phyloP scores from a whole-genome alignment of 2,329 filamentous ascomycete genomes.

The Penicillium sp. region DNA sequence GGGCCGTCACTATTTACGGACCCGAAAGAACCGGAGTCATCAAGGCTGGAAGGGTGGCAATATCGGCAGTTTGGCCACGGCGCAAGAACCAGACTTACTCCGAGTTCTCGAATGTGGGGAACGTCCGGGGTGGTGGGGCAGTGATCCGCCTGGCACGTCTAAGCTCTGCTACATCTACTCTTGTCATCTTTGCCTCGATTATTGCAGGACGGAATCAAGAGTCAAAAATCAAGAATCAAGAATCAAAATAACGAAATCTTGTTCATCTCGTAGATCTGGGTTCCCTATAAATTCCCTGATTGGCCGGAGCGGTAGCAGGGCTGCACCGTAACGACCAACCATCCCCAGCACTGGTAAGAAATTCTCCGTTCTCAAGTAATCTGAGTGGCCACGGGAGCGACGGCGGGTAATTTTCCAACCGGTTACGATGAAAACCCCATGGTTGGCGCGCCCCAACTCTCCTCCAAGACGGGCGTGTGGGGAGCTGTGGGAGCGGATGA shows the following conservation, averaged over 20 bases:
- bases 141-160: background rate
- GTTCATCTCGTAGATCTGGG: background rate
- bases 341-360: background rate
- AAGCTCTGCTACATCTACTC: background rate
- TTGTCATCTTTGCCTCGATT: background rate
- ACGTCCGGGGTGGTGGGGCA: constrained; percentile 9
- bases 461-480: constrained; percentile 13
- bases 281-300: background rate
- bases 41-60: background rate
- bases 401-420: constrained; percentile 19
- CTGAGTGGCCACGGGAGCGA: background rate
- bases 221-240: background rate
- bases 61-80: constrained; percentile 7
- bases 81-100: constrained; percentile 11
- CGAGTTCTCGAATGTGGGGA: constrained; percentile 14
- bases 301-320: background rate
- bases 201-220: background rate
- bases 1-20: background rate
- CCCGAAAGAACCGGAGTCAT: background rate
- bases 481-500: constrained; percentile 27
- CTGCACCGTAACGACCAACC: background rate
- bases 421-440: constrained; percentile 3
- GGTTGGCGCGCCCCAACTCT: background rate
- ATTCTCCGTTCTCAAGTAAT: constrained; percentile 2
- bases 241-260: background rate